A percentile compares a stretch with the other conserved stretches of the same genome.
phyloP scores from a whole-genome alignment of 768 basidiomycete species.

The Chalciporus chontae region DNA sequence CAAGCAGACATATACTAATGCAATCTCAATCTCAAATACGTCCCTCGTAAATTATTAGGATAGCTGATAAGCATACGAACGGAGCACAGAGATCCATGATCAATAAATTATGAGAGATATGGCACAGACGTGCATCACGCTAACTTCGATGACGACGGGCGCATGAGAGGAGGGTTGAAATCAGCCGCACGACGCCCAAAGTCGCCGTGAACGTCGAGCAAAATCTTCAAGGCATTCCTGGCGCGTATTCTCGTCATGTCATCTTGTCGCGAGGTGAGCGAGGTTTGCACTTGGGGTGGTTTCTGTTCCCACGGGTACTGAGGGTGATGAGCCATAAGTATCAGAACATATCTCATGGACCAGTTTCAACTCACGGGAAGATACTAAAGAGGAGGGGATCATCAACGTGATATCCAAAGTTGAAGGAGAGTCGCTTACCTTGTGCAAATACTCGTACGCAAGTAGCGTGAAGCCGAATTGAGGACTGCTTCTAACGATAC shows the following conservation, averaged over 20 bases:
- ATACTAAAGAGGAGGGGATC: constrained; percentile 20
- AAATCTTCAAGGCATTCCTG: constrained; percentile 89
- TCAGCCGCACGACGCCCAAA: constrained; percentile 61
- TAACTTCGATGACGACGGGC: constrained; percentile 16
- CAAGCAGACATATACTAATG: neutral
- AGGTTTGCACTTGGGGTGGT: constrained; percentile 65
- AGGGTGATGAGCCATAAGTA: constrained; percentile 9
- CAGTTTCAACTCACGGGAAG: constrained; percentile 26
- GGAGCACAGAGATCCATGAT: neutral
- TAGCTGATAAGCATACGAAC: constrained; percentile 15
- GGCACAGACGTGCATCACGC: constrained; percentile 11
- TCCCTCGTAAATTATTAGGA: constrained; percentile 15
- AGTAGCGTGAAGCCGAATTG: constrained; percentile 95
- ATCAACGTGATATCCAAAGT: neutral
- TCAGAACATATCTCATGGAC: neutral
- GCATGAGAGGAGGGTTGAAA: constrained; percentile 25
- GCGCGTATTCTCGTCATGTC: constrained; percentile 89
- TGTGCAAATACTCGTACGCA: constrained; percentile 71
- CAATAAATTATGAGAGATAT: neutral
- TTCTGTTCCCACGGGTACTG: constrained; percentile 83
- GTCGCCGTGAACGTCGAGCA: constrained; percentile 88
- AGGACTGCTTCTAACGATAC: constrained; percentile 82
- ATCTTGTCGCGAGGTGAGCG: constrained; percentile 65
- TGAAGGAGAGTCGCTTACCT: constrained; percentile 37
- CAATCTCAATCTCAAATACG: constrained; percentile 2